Evolutionary conservation across 2,329 filamentous ascomycete genomes (phyloP), one percentile per base, ranked within the genome.

Genomic region (Drechslerella coelobrocha): DNA sequence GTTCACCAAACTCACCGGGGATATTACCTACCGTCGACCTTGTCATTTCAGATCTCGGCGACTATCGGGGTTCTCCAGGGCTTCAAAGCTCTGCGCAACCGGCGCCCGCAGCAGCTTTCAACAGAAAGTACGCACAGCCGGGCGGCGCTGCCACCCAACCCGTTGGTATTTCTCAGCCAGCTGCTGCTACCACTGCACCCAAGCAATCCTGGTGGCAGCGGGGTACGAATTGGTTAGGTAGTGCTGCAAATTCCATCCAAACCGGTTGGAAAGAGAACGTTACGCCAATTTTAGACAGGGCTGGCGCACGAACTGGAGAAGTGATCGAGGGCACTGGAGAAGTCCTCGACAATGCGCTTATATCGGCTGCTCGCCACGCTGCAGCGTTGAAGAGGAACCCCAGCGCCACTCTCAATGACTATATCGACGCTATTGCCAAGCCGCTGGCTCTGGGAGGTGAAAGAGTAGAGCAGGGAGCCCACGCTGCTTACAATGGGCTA

Each of bases 161-260:
- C n/a, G n/a, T n/a, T n/a, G n/a, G n/a, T n/a, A n/a, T n/a, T n/a
- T n/a, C n/a, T n/a, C n/a, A n/a, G n/a, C n/a, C 29, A 31, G 29
- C 29, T 31, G 29, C 29, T 31, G 27, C 9, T 17, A 39, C 53
- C 21, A 29, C 61, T 12, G 47, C 55, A 10, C 65, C 41, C 19
- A 29, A 24, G 23, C 59, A 62, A 45, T 63, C 60, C 47, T 63
- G 59, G 59, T 47, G 41, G 24, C 66, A 71, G 54, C 31, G 34
- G 9, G 66, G 66, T 8, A 39, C 37, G 4, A 23, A 51, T 9
- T 26, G 54, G 26, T 47, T 71, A 4, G 45, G 43, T 34, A 60
- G 51, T 21, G 41, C 41, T n/a, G 59, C 51, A 8, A 54, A 39
- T 21, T 39, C 45, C 0, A 6, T 59, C 4, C 10, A 24, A 41